Evolutionary conservation across 2,329 filamentous ascomycete species (phyloP).

Genomic region (Dactylellina cionopaga): DNA sequence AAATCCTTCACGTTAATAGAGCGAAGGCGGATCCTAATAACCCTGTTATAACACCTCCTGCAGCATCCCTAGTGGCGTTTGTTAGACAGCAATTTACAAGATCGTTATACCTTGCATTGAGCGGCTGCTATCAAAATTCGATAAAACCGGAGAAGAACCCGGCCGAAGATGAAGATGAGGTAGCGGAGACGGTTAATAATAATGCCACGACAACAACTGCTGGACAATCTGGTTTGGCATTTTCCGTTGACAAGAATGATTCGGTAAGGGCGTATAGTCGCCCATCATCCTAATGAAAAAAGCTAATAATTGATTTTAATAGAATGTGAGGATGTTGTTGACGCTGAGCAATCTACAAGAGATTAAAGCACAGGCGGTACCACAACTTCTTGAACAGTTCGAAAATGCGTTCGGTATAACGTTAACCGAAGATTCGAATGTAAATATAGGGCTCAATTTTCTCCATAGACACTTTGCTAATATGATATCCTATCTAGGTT

Average conservation of each 20-base stretch:
- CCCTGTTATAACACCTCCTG: slow-evolving; percentile 83
- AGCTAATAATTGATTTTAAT: slow-evolving; percentile 15
- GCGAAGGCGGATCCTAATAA: slow-evolving; percentile 78
- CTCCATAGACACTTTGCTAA: neutral
- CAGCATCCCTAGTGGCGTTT: slow-evolving; percentile 87
- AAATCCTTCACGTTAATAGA: slow-evolving; percentile 91
- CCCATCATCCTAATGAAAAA: neutral
- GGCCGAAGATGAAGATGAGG: slow-evolving; percentile 65
- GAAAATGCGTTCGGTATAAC: slow-evolving; percentile 94
- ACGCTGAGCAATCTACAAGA: slow-evolving; percentile 91
- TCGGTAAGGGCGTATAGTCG: slow-evolving; percentile 20
- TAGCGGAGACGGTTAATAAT: slow-evolving; percentile 62
- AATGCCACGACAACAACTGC: slow-evolving; percentile 46
- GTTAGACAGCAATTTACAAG: slow-evolving; percentile 91
- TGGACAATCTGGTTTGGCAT: slow-evolving; percentile 44
- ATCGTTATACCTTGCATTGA: slow-evolving; percentile 91
- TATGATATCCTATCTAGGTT: slow-evolving; percentile 62
- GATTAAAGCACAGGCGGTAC: slow-evolving; percentile 82
- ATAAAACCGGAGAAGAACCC: slow-evolving; percentile 76
- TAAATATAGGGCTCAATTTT: slow-evolving; percentile 5
- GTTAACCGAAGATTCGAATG: slow-evolving; percentile 87
- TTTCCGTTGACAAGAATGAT: slow-evolving; percentile 50
- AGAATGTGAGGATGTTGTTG: slow-evolving; percentile 92
- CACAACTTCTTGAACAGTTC: slow-evolving; percentile 88
- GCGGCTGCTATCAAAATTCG: slow-evolving; percentile 96